These are phyloP conservation scores for Hypoxylon subgilvum DNA, from an alignment of 495 filamentous ascomycete species.

Conservation along the genomic window DNA sequence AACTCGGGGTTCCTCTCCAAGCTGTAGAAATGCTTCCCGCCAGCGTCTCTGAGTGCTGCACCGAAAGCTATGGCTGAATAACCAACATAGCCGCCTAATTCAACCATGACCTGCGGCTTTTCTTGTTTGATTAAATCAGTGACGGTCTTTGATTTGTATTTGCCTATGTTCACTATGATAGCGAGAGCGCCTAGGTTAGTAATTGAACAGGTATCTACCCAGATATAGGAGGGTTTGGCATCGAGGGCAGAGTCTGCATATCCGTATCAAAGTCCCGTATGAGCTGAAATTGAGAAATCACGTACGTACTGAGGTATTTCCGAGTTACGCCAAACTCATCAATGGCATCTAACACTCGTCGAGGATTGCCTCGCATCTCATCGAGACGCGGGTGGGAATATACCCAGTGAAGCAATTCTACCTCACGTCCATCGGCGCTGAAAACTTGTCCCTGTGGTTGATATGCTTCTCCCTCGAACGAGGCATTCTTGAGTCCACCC, in stretches of 20 bases:
- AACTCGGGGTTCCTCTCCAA: conserved; percentile 73
- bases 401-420: conserved; percentile 72
- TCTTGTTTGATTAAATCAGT: conserved; percentile 65
- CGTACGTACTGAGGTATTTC: conserved; percentile 62
- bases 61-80: conserved; percentile 79
- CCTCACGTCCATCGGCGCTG: conserved; percentile 75
- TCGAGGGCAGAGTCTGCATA: too few relatives aligned
- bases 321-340: conserved; percentile 70
- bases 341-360: conserved; percentile 68
- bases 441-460: conserved; percentile 29
- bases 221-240: too few relatives aligned
- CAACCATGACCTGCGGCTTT: conserved; percentile 73
- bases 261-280: too few relatives aligned
- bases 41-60: conserved; percentile 61
- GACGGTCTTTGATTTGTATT: conserved; percentile 72
- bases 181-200: too few relatives aligned
- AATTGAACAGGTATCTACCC: too few relatives aligned
- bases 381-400: conserved; percentile 61
- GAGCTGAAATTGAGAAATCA: too few relatives aligned
- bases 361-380: conserved; percentile 67
- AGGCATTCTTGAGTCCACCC: conserved; percentile 20
- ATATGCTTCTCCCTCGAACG: conserved; percentile 26
- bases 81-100: conserved; percentile 82
- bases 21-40: conserved; percentile 67
- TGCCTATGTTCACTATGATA: conserved; percentile 69